A percentile compares a stretch with the other conserved stretches of the same genome.
These are phyloP conservation scores for Daldinia concentrica DNA, from an alignment of 495 filamentous ascomycete genomes.

Conservation along the genomic window DNA sequence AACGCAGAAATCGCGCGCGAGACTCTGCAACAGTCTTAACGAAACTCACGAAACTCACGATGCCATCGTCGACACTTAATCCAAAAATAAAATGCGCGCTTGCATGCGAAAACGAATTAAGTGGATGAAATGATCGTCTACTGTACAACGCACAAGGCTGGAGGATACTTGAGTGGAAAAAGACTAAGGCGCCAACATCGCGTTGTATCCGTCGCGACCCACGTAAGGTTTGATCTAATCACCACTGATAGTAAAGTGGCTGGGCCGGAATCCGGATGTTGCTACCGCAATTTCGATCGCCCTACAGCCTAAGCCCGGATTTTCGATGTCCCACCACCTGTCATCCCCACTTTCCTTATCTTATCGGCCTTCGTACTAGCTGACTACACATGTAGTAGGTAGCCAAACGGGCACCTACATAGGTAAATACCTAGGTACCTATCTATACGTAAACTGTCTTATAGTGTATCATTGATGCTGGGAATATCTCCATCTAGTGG, in stretches of 20 bases:
- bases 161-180: background rate
- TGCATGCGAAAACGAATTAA: conserved; percentile 4
- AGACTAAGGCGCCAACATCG: conserved; percentile 36
- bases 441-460: background rate
- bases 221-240: conserved; percentile 22
- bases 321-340: conserved; percentile 1
- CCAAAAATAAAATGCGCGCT: background rate
- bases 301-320: conserved; percentile 2
- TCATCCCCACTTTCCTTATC: conserved; percentile 10
- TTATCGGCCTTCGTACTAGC: conserved; percentile 5
- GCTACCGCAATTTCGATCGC: conserved; percentile 32
- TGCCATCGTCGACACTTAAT: conserved; percentile 12
- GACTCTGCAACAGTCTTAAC: background rate
- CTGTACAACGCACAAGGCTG: conserved; percentile 32
- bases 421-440: background rate
- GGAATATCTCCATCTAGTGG: background rate
- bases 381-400: background rate
- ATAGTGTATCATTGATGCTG: background rate
- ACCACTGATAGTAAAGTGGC: background rate
- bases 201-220: conserved; percentile 33
- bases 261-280: conserved; percentile 17
- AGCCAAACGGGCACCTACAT: no score
- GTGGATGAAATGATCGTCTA: conserved; percentile 14
- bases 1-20: conserved; percentile 20
- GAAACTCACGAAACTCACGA: background rate